Conservation (phyloP, 1,284 basidiomycete genomes). For the Naganishia liquefaciens region DNA sequence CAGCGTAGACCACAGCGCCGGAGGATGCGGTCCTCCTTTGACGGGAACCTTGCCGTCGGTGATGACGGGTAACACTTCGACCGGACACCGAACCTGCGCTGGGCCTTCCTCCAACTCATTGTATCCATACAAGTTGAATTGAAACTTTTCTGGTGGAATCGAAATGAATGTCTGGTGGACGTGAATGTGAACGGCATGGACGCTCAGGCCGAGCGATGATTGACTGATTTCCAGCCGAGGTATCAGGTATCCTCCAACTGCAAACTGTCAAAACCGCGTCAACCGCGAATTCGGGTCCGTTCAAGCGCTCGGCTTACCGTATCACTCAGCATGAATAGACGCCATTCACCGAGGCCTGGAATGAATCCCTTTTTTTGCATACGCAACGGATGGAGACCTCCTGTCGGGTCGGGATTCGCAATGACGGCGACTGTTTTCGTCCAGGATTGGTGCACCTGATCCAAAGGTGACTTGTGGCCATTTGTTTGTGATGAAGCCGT, state of each 20-base stretch:
- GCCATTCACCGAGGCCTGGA: conserved; percentile 1
- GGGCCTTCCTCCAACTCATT: not conserved
- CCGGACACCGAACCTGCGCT: not conserved
- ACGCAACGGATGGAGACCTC: not conserved
- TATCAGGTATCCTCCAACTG: conserved; percentile 15
- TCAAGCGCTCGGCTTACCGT: not conserved
- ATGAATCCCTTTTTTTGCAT: not conserved
- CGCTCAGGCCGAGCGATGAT: not conserved
- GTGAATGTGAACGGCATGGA: conserved; percentile 13
- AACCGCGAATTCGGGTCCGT: not conserved
- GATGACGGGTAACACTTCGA: not conserved
- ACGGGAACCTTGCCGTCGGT: conserved; percentile 1
- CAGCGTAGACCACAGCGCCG: not conserved
- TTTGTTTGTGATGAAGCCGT: not conserved
- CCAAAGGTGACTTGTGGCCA: not conserved
- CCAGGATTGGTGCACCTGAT: conserved; percentile 4
- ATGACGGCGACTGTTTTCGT: not conserved
- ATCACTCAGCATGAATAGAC: conserved; percentile 9
- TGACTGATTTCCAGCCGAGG: conserved; percentile 11
- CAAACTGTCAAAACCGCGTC: conserved; percentile 6
- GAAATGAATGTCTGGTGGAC: conserved; percentile 1
- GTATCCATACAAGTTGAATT: conserved; percentile 9
- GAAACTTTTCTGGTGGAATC: conserved; percentile 3
- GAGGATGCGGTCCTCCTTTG: not conserved
- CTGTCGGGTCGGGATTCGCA: not conserved